phyloP scores from a whole-genome alignment of 257 asterid genomes.

The Galeopsis tetrahit region DNA sequence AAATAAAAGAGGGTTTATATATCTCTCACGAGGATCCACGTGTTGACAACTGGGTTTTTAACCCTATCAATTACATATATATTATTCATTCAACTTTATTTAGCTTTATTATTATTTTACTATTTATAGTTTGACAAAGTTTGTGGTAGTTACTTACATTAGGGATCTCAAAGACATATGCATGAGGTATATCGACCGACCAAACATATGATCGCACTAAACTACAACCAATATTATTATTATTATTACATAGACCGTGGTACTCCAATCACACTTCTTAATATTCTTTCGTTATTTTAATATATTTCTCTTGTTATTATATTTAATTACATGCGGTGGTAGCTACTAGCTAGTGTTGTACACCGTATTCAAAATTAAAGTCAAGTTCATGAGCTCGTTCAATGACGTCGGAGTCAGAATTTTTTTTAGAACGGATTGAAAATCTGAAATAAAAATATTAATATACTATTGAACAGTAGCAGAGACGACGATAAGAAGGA shows the following conservation, averaged over 20 bases:
- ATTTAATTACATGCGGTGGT: neutral
- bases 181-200: conserved; percentile 37
- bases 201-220: conserved; percentile 36
- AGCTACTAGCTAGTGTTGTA: no score
- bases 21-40: conserved; percentile 42
- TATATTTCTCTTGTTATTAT: no score
- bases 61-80: conserved; percentile 16
- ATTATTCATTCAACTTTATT: neutral
- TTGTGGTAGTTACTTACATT: conserved; percentile 21
- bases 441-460: no score
- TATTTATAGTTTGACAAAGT: neutral
- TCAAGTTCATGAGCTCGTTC: no score
- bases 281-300: no score
- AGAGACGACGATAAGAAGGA: no score
- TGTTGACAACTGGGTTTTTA: conserved; percentile 42
- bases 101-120: neutral
- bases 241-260: neutral
- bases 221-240: conserved; percentile 8
- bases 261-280: conserved; percentile 17
- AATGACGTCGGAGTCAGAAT: no score
- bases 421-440: no score
- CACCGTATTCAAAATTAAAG: no score
- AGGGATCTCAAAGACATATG: conserved; percentile 35
- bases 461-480: no score
- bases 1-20: neutral